Evolutionary conservation across 2,329 filamentous ascomycete species (phyloP), one percentile per base, ranked within the genome.

Genomic region (Penicillium glabrum): DNA sequence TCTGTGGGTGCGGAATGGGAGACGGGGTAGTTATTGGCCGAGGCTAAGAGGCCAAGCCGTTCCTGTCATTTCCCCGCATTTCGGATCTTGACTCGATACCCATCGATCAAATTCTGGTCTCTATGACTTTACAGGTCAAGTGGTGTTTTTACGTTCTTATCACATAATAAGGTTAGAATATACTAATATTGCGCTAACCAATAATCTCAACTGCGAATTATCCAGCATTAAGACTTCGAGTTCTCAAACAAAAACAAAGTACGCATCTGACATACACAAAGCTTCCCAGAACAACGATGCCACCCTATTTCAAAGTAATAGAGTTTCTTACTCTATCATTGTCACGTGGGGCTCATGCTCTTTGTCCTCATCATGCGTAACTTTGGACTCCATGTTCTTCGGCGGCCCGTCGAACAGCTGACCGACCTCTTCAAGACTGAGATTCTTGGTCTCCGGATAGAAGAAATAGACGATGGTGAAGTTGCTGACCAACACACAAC

Each of bases 401-500:
- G 72, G 72, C 14, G 57, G 53, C 19, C 53, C 53, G 14, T 54
- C 52, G 19, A 54, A 54, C 21, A 54, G 46, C 26, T 54, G 46
- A 24, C 58, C 60, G 5, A 64, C 58, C 33, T 64, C 62, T 27
- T 64, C 62, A 19, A 64, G 21, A 4, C 54, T 56, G 21, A 53
- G 54, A 3, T 57, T 57, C 26, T 62, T 64, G 4, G 62, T 64
- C 46, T 64, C 62, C 0, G 62, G 61, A 27, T 63, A 64, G n/a
- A 61, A 63, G 41, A 63, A 49, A 33, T 31, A 64, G 1, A 75
- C 71, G 26, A 72, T 59, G 5, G 61, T 46, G 2, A 73, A 53
- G 33, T 73, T 49, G 3, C 49, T 61, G 13, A 74, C 63, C 61
- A 68, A 71, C 33, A 64, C 60, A 56, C 51, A 46, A 65, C 59